Conservation (phyloP, 1,139 yeast genomes). For the Tardiomyces blankii region DNA sequence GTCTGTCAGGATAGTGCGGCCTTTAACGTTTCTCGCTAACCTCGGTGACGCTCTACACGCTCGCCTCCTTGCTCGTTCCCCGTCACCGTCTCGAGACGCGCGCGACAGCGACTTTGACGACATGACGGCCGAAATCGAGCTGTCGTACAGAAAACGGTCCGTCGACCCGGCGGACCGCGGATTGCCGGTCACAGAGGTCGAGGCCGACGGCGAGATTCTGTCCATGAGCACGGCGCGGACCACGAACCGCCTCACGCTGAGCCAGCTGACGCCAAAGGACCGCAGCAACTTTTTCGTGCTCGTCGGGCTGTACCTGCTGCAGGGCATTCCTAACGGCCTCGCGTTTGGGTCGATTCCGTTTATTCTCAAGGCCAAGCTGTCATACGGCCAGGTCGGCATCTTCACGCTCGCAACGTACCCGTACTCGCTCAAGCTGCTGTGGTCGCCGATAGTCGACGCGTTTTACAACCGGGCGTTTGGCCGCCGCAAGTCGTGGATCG, state of each 20-base stretch:
- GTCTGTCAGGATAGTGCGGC: no score
- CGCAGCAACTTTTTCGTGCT: slow-evolving; percentile 60
- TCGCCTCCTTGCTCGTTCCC: no score
- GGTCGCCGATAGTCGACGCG: slow-evolving; percentile 97
- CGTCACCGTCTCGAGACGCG: no score
- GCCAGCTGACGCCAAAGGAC: slow-evolving; percentile 20
- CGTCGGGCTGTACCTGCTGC: slow-evolving; percentile 65
- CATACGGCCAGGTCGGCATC: slow-evolving; percentile 85
- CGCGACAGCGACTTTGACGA: no score
- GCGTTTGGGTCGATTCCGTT: slow-evolving; percentile 97
- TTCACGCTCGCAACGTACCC: slow-evolving; percentile 93
- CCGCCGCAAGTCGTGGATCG: slow-evolving; percentile 85
- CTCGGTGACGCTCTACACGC: no score
- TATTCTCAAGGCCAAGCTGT: slow-evolving; percentile 63
- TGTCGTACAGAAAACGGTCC: neutral
- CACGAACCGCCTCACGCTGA: slow-evolving; percentile 5
- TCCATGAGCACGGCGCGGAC: neutral
- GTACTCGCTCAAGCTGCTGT: slow-evolving; percentile 75
- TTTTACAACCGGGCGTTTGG: slow-evolving; percentile 59
- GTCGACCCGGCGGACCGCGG: neutral
- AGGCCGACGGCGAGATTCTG: neutral
- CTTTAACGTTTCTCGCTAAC: no score
- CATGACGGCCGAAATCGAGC: neutral
- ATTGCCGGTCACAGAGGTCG: neutral
- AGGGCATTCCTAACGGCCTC: slow-evolving; percentile 92